Base-by-base conservation (phyloP, 768 basidiomycete genomes). In the Boletus speciosus region DNA sequence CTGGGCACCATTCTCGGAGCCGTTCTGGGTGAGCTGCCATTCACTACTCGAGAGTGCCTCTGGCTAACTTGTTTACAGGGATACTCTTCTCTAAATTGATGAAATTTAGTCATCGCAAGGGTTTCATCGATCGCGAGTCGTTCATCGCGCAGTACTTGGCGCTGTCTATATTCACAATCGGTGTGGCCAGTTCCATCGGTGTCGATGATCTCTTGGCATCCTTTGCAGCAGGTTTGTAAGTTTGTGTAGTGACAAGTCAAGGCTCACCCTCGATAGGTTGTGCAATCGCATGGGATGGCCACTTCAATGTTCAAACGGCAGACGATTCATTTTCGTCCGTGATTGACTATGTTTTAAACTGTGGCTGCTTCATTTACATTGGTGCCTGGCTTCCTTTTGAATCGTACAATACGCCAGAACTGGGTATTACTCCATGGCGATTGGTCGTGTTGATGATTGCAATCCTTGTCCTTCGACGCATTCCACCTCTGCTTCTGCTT, bases 271-370 rank as follows among this genome's bases (percentile, higher is more conserved):
- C n/a, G 6, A 48, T 37, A 85, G 95, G 95, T 3, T 84, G 80
- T 49, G 91, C 95, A 2, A 88, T 98, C 59, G 90, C 91, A 7
- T 95, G 91, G 93, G 93, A 96, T 69, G 90, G 84, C 3, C 77
- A 90, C 60, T 90, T 90, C 73, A 88, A 90, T 61, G 72, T 73
- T 19, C 85, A 91, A 55, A 91, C 83, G 0, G 90, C 95, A 70
- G 84, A 88, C 58, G 90, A 93, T 53, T 76, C 83, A 11, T 98
- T 99, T 67, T 87, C 92, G 2, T 86, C 92, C 25, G 90, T 97
- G 39, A 85, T 98, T 57, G 91, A 98, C 68, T 81, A 97, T 57
- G 77, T 97, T 25, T 76, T 91, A 49, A 91, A 90, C 60, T 88
- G 87, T 56, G 84, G 74, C 3, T 88, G 87, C 69, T 92, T 92